Conservation (phyloP, 805 yeast genomes). For the Ogataea paradorogensis region DNA sequence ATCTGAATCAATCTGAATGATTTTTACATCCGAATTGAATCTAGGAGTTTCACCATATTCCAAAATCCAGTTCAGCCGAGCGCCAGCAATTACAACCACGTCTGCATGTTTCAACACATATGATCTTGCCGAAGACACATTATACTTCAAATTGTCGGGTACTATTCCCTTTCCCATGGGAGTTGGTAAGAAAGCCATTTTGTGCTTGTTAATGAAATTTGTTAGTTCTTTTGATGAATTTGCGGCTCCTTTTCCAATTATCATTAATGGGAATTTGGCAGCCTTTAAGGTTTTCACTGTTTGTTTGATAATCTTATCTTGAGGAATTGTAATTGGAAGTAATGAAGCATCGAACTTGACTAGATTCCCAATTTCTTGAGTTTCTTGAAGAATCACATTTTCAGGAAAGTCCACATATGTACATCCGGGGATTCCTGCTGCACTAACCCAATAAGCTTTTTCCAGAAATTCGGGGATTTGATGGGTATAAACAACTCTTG, state of each 20-base stretch:
- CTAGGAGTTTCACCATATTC: slow-evolving; percentile 63
- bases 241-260: slow-evolving; percentile 68
- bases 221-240: slow-evolving; percentile 38
- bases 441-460: slow-evolving; percentile 44
- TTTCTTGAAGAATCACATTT: slow-evolving; percentile 43
- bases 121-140: slow-evolving; percentile 64
- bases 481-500: slow-evolving; percentile 24
- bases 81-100: slow-evolving; percentile 59
- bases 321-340: not conserved
- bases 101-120: slow-evolving; percentile 56
- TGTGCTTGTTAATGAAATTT: slow-evolving; percentile 39
- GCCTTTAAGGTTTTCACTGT: slow-evolving; percentile 35
- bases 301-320: slow-evolving; percentile 36
- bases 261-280: slow-evolving; percentile 49
- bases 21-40: slow-evolving; percentile 42
- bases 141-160: slow-evolving; percentile 44
- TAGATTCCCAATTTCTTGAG: not conserved
- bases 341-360: slow-evolving; percentile 14
- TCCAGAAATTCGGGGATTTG: slow-evolving; percentile 40
- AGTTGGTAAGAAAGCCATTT: slow-evolving; percentile 62
- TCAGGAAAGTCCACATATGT: slow-evolving; percentile 68
- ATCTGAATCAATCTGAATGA: slow-evolving; percentile 56
- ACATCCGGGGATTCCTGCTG: slow-evolving; percentile 56
- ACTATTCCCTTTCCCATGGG: slow-evolving; percentile 80
- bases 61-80: slow-evolving; percentile 70